A percentile compares a stretch with the other conserved stretches of the same genome.
phyloP scores from a whole-genome alignment of 2,329 filamentous ascomycete species.

The Plectosphaerella plurivora region DNA sequence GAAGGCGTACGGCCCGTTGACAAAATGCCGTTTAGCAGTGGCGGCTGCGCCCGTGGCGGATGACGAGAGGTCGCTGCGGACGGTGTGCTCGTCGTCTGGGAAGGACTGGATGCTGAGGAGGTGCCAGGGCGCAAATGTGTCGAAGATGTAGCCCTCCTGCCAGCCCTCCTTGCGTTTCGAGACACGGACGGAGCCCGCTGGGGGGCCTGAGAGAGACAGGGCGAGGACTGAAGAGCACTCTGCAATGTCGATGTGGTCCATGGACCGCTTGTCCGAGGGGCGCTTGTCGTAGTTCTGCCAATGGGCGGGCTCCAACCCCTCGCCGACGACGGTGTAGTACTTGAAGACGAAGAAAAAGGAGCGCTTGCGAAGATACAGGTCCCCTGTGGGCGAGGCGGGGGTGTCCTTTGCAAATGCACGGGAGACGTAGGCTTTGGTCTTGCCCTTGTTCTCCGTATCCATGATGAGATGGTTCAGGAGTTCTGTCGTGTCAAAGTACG shows the following conservation, averaged over 20 bases:
- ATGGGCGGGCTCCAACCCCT: slow-evolving; percentile 49
- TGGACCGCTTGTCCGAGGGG: slow-evolving; percentile 27
- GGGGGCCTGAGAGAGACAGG: slow-evolving; percentile 49
- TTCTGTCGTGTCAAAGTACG: slow-evolving; percentile 59
- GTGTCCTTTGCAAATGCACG: slow-evolving; percentile 35
- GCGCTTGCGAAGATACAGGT: slow-evolving; percentile 37
- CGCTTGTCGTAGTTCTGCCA: slow-evolving; percentile 55
- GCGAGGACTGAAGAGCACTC: slow-evolving; percentile 57
- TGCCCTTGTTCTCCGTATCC: slow-evolving; percentile 36
- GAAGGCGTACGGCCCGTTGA: slow-evolving; percentile 59
- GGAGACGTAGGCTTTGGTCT: slow-evolving; percentile 42
- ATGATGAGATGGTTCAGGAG: slow-evolving; percentile 50
- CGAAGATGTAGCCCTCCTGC: slow-evolving; percentile 47
- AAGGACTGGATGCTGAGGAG: slow-evolving; percentile 55
- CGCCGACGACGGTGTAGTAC: slow-evolving; percentile 57
- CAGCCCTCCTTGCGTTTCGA: slow-evolving; percentile 39
- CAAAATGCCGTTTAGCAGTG: slow-evolving; percentile 42
- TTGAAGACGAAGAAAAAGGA: slow-evolving; percentile 62
- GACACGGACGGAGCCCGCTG: slow-evolving; percentile 44
- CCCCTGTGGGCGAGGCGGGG: slow-evolving; percentile 20
- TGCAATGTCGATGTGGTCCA: slow-evolving; percentile 53
- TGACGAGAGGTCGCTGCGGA: slow-evolving; percentile 38
- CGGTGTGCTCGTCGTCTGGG: slow-evolving; percentile 52
- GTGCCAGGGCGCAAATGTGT: slow-evolving; percentile 58
- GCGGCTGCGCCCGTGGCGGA: slow-evolving; percentile 27